A percentile compares a stretch with the other conserved stretches of the same genome.
Conservation (phyloP, 179 eudicot species). For the Kewa caespitosa region DNA sequence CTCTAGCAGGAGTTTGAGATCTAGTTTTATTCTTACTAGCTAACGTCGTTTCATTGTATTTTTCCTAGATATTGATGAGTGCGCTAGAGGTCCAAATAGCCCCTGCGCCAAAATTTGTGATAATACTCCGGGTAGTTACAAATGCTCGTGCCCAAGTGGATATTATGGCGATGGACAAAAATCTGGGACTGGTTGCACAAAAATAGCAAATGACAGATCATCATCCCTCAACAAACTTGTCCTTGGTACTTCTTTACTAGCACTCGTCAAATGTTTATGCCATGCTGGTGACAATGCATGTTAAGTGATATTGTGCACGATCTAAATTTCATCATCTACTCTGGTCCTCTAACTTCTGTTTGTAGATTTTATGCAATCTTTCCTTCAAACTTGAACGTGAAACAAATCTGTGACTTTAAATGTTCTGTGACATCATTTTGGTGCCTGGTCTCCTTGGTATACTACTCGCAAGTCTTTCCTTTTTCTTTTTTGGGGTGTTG, state of each 20-base stretch:
- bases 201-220: not conserved
- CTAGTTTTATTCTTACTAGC: not conserved
- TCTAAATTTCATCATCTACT: no score
- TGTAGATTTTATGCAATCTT: no score
- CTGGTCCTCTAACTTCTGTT: no score
- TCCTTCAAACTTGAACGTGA: no score
- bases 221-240: conserved; percentile 22
- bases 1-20: no score
- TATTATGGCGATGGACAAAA: conserved; percentile 40
- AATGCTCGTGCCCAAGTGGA: conserved; percentile 42
- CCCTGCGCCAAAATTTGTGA: conserved; percentile 39
- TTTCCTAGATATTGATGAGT: conserved; percentile 49
- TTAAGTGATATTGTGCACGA: not conserved
- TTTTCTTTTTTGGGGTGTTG: no score
- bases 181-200: conserved; percentile 37
- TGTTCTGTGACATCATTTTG: no score
- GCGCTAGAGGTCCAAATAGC: conserved; percentile 31
- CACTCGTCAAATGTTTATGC: no score
- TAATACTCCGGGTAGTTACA: conserved; percentile 47
- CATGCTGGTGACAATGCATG: no score
- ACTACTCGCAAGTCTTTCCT: no score
- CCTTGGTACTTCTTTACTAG: conserved; percentile 19
- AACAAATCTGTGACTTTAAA: no score
- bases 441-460: no score
- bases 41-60: not conserved